Evolutionary conservation across 805 yeast species (phyloP).

Genomic region (Wickerhamiella siamensis): DNA sequence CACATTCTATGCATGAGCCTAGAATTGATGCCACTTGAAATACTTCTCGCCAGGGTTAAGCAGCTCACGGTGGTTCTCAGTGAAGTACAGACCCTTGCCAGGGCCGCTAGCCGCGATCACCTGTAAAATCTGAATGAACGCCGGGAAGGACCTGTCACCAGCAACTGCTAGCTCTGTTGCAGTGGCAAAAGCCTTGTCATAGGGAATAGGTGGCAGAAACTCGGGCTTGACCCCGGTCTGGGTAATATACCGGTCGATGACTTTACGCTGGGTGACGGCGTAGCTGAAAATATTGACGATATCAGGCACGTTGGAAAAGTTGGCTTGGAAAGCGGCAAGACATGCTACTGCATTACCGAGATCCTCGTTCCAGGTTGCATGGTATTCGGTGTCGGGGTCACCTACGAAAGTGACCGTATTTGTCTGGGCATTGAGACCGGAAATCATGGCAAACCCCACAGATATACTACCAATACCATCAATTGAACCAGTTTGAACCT

Average conservation of each 20-base stretch:
- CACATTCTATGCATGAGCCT: no score
- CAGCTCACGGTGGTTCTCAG: slow-evolving; percentile 28
- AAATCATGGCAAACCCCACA: slow-evolving; percentile 19
- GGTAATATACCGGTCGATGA: slow-evolving; percentile 30
- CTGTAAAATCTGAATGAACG: slow-evolving; percentile 17
- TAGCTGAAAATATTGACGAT: slow-evolving; percentile 32
- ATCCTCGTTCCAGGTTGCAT: slow-evolving; percentile 29
- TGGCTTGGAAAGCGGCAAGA: slow-evolving; percentile 28
- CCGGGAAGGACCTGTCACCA: background rate
- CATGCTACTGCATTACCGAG: slow-evolving; percentile 33
- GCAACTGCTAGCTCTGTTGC: background rate
- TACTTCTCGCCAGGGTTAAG: slow-evolving; percentile 23
- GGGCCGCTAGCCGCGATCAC: slow-evolving; percentile 28
- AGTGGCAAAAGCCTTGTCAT: background rate
- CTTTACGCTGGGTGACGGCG: slow-evolving; percentile 27
- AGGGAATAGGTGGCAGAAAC: background rate
- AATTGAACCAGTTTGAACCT: slow-evolving; percentile 5
- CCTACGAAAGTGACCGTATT: slow-evolving; percentile 30
- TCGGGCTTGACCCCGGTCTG: slow-evolving; percentile 21
- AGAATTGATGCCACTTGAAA: slow-evolving; percentile 5
- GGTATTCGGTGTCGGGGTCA: slow-evolving; percentile 26
- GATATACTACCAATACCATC: slow-evolving; percentile 16
- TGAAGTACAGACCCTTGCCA: slow-evolving; percentile 28
- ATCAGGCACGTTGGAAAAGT: slow-evolving; percentile 29
- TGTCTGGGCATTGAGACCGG: slow-evolving; percentile 25